These are phyloP conservation scores for Prunus davidiana DNA, from an alignment of 306 rosid genomes.

Conservation along the genomic window DNA sequence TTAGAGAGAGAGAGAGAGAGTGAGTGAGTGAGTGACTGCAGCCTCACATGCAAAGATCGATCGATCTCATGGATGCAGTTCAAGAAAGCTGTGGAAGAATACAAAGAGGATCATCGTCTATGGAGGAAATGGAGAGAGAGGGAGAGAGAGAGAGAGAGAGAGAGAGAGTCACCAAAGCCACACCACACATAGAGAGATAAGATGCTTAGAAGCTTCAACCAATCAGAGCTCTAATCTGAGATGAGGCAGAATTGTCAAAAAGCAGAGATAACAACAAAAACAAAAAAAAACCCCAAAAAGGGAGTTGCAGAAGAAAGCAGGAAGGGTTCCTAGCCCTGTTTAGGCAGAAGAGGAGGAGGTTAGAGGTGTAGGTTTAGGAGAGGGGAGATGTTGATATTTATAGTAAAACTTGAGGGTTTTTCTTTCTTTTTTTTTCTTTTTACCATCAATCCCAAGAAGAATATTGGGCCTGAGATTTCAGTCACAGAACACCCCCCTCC, in stretches of 20 bases:
- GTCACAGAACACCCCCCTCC: conserved; percentile 33
- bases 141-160: not conserved
- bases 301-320: not conserved
- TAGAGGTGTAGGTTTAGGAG: conserved; percentile 49
- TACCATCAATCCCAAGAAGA: conserved; percentile 96
- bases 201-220: conserved; percentile 20
- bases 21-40: too few species aligned
- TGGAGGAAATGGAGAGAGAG: not conserved
- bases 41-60: conserved; percentile 24
- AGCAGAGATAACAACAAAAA: conserved; percentile 5
- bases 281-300: not conserved
- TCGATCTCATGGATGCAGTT: conserved; percentile 74
- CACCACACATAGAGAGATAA: not conserved
- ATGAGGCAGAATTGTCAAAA: conserved; percentile 3
- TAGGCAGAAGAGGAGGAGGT: conserved; percentile 7
- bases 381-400: conserved; percentile 43
- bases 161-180: conserved; percentile 1
- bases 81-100: conserved; percentile 99
- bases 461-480: conserved; percentile 70
- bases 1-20: conserved; percentile 9
- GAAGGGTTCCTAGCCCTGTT: not conserved
- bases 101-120: conserved; percentile 54
- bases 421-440: not conserved
- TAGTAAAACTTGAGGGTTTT: conserved; percentile 45
- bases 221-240: conserved; percentile 15